A percentile compares a stretch with the other conserved stretches of the same genome.
Evolutionary conservation across 1,139 yeast genomes (phyloP).

Genomic region (Suhomyces chickasaworum): DNA sequence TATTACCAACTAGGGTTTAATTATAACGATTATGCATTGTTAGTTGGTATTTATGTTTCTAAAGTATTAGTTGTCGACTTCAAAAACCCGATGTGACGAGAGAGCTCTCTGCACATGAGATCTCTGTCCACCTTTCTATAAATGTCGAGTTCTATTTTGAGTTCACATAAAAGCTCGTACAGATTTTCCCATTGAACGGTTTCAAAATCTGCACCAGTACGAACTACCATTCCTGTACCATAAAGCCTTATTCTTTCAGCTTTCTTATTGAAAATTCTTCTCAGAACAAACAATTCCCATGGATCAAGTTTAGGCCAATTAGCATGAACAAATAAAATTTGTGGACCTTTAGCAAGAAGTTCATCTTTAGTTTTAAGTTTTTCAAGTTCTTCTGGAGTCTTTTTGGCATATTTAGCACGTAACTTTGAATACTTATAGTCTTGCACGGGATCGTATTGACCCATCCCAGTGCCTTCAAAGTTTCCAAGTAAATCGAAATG

Average conservation of each 20-base stretch:
- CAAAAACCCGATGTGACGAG: slow-evolving; percentile 46
- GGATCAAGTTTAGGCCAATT: slow-evolving; percentile 69
- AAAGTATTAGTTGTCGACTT: slow-evolving; percentile 30
- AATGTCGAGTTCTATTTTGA: slow-evolving; percentile 45
- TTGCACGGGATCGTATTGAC: slow-evolving; percentile 66
- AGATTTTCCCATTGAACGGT: slow-evolving; percentile 61
- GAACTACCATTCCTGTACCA: slow-evolving; percentile 54
- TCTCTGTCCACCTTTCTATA: slow-evolving; percentile 48
- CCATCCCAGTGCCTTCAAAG: slow-evolving; percentile 70
- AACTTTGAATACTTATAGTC: slow-evolving; percentile 40
- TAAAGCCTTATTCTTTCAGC: slow-evolving; percentile 53
- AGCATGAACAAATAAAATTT: slow-evolving; percentile 61
- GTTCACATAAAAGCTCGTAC: slow-evolving; percentile 58
- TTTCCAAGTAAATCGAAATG: slow-evolving; percentile 42
- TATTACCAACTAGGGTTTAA: too few species aligned
- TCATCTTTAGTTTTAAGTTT: slow-evolving; percentile 11
- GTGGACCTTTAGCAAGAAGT: slow-evolving; percentile 29
- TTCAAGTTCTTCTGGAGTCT: slow-evolving; percentile 16
- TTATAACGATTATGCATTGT: neutral
- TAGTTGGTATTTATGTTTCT: slow-evolving; percentile 11
- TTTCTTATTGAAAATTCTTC: slow-evolving; percentile 43
- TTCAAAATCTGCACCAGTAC: slow-evolving; percentile 62
- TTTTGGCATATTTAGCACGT: slow-evolving; percentile 9
- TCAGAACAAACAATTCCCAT: slow-evolving; percentile 44
- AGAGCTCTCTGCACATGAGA: slow-evolving; percentile 52